These are phyloP conservation scores for Cyamopsis tetragonoloba DNA, from an alignment of 306 rosid species.

Conservation along the genomic window DNA sequence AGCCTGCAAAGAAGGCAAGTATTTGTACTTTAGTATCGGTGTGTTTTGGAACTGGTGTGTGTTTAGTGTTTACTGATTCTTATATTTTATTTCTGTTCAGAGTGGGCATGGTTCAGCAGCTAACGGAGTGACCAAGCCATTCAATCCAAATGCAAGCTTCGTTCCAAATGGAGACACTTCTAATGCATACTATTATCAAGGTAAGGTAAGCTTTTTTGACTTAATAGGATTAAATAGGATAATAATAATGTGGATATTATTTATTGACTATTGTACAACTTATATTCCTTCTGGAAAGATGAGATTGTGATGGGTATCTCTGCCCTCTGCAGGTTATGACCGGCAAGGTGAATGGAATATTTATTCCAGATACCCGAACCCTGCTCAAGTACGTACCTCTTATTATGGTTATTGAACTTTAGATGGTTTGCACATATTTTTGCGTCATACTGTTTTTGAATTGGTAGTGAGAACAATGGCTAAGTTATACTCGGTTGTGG, in stretches of 20 bases:
- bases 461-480: neutral
- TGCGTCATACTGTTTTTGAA: neutral
- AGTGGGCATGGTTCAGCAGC: constrained; percentile 25
- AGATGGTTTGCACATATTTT: neutral
- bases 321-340: constrained; percentile 39
- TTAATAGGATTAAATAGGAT: neutral
- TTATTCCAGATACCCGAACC: constrained; percentile 34
- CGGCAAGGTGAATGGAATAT: constrained; percentile 39
- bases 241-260: neutral
- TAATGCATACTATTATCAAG: constrained; percentile 47
- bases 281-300: neutral
- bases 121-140: constrained; percentile 36
- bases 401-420: neutral
- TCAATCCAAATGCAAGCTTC: constrained; percentile 36
- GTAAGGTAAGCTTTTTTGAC: constrained; percentile 42
- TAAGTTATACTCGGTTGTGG: neutral
- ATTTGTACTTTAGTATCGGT: no score
- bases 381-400: constrained; percentile 33
- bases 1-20: constrained; percentile 35
- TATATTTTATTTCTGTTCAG: constrained; percentile 17
- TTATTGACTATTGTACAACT: neutral
- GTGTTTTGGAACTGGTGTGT: no score
- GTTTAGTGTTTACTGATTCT: neutral
- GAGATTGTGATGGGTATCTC: neutral
- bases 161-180: constrained; percentile 37